These are phyloP conservation scores for Cerrena zonata DNA, from an alignment of 1,284 basidiomycete species.

Conservation along the genomic window DNA sequence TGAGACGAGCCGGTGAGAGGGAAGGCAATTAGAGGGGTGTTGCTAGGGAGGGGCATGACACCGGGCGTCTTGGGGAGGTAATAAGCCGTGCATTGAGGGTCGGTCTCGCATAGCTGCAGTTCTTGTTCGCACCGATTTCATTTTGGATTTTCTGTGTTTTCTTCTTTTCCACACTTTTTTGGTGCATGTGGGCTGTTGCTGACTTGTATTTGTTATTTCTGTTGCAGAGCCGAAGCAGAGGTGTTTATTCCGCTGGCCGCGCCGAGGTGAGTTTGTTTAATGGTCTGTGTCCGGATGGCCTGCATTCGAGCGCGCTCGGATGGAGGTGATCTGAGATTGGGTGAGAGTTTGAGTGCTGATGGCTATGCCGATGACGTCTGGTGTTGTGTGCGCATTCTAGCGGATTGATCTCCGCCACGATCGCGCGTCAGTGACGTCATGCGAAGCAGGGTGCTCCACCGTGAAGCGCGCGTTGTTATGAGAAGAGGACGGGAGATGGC, in stretches of 20 bases:
- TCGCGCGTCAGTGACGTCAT: conserved; percentile 33
- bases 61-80: too few species aligned
- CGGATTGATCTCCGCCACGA: conserved; percentile 44
- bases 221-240: conserved; percentile 62
- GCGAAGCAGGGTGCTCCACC: conserved; percentile 11
- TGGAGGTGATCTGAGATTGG: background rate
- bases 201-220: conserved; percentile 6
- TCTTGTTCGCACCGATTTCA: background rate
- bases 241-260: conserved; percentile 78
- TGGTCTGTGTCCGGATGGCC: conserved; percentile 5
- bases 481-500: too few species aligned
- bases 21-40: background rate
- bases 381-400: conserved; percentile 21
- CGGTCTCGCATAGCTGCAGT: background rate
- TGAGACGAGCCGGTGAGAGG: background rate
- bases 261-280: conserved; percentile 51
- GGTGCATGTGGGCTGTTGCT: background rate
- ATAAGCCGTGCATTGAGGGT: background rate
- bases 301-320: background rate
- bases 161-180: conserved; percentile 1
- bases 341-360: conserved; percentile 15
- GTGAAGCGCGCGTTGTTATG: background rate
- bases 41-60: background rate
- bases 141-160: background rate
- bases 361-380: conserved; percentile 18